Evolutionary conservation across 2,329 filamentous ascomycete species (phyloP).

Genomic region (Colletotrichum acutatum): DNA sequence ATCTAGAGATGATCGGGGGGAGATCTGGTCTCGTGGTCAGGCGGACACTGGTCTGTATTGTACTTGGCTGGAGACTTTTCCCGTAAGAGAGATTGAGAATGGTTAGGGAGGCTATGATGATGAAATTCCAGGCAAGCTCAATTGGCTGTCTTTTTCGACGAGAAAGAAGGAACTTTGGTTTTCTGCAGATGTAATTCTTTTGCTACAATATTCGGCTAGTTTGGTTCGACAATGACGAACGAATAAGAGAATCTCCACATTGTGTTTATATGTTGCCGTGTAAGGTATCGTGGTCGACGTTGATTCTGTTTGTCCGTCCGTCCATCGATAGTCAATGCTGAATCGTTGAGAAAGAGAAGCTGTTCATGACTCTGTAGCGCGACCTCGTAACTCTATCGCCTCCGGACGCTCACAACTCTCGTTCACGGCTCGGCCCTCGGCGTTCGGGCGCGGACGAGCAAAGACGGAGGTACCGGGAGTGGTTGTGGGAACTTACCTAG

Average conservation of each 20-base stretch:
- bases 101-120: constrained; percentile 23
- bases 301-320: background rate
- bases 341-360: no score
- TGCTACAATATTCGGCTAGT: constrained; percentile 19
- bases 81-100: constrained; percentile 2
- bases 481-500: background rate
- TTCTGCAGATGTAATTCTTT: constrained; percentile 19
- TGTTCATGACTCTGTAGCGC: background rate
- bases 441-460: background rate
- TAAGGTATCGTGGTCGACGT: background rate
- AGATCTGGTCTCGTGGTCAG: background rate
- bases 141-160: background rate
- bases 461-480: background rate
- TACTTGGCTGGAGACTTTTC: background rate
- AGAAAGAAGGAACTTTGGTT: background rate
- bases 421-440: background rate
- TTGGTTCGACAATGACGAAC: constrained; percentile 9
- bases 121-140: constrained; percentile 3
- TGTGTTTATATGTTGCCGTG: background rate
- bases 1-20: constrained; percentile 3
- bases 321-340: background rate
- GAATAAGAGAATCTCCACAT: constrained; percentile 33
- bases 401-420: no score
- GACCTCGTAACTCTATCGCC: no score
- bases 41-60: background rate